phyloP scores from a whole-genome alignment of 495 filamentous ascomycete genomes.

The Daldinia caldariorum region DNA sequence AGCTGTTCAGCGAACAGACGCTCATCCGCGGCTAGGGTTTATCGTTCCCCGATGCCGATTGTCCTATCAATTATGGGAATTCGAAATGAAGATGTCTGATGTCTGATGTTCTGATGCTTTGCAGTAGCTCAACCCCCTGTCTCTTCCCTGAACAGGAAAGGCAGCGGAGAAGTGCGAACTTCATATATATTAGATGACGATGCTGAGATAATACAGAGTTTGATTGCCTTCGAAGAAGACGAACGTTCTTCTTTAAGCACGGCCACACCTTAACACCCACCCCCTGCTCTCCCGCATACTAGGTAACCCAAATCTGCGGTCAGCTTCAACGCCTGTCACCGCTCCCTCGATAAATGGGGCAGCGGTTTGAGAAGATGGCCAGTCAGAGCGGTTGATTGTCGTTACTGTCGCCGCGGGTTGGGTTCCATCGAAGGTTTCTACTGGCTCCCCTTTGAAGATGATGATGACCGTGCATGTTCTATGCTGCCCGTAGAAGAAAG shows the following conservation, averaged over 20 bases:
- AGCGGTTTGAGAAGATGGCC: constrained; percentile 21
- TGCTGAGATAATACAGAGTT: constrained; percentile 33
- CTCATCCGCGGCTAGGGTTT: background rate
- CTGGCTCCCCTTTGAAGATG: constrained; percentile 19
- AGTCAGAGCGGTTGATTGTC: constrained; percentile 14
- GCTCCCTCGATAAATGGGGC: constrained; percentile 26
- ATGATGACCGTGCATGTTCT: constrained; percentile 18
- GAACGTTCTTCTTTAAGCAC: background rate
- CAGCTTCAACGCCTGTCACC: constrained; percentile 40
- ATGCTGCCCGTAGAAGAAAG: constrained; percentile 2
- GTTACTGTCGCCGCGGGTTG: constrained; percentile 13
- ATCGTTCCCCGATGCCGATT: constrained; percentile 22
- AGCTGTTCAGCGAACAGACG: constrained; percentile 25
- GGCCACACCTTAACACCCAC: constrained; percentile 27
- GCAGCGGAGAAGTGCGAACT: constrained; percentile 37
- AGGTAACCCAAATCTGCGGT: constrained; percentile 42
- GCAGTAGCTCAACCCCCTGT: constrained; percentile 1
- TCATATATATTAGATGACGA: constrained; percentile 11
- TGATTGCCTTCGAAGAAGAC: background rate
- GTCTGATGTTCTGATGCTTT: background rate
- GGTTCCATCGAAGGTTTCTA: constrained; percentile 29
- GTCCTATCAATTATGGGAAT: constrained; percentile 18
- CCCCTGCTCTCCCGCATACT: constrained; percentile 30
- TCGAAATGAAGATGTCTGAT: background rate
- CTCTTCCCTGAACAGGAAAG: constrained; percentile 14